phyloP scores from a whole-genome alignment of 257 asterid species.

The Ehretia macrophylla region DNA sequence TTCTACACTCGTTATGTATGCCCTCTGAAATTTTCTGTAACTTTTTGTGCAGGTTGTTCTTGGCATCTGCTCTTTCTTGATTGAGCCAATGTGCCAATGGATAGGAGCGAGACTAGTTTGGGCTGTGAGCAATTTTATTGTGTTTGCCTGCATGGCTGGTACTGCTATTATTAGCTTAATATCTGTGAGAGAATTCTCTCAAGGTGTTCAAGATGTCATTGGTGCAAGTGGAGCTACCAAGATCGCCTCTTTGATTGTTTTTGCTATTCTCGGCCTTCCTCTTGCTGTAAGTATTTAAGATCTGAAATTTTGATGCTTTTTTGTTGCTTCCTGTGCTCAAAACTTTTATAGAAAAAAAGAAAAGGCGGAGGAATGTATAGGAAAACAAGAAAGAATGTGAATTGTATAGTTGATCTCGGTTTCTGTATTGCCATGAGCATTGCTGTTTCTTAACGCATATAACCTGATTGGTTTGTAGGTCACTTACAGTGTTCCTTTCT shows the following conservation, averaged over 20 bases:
- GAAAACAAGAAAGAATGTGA: no score
- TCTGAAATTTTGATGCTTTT: background rate
- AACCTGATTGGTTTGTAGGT: slow-evolving; percentile 42
- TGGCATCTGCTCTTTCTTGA: slow-evolving; percentile 78
- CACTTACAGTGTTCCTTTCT: slow-evolving; percentile 95
- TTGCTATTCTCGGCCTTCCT: slow-evolving; percentile 93
- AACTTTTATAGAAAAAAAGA: no score
- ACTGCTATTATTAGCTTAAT: slow-evolving; percentile 78
- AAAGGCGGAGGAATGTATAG: no score
- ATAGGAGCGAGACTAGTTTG: slow-evolving; percentile 83
- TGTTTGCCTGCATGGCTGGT: slow-evolving; percentile 84
- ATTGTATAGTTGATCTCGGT: background rate
- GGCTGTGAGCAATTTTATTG: slow-evolving; percentile 83
- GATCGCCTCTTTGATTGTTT: slow-evolving; percentile 79
- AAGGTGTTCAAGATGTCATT: slow-evolving; percentile 66
- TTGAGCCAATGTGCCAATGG: slow-evolving; percentile 84
- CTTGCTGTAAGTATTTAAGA: slow-evolving; percentile 68
- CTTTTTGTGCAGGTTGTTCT: slow-evolving; percentile 67
- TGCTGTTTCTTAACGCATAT: slow-evolving; percentile 17
- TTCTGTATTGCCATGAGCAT: background rate
- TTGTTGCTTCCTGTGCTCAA: background rate
- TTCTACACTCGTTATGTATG: slow-evolving; percentile 4
- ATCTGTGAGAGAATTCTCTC: slow-evolving; percentile 54
- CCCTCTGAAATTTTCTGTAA: background rate
- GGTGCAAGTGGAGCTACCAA: slow-evolving; percentile 69